A percentile compares a stretch with the other conserved stretches of the same genome.
These are phyloP conservation scores for Parastagonospora nodorum DNA, from an alignment of 2,329 filamentous ascomycete species.

Conservation along the genomic window DNA sequence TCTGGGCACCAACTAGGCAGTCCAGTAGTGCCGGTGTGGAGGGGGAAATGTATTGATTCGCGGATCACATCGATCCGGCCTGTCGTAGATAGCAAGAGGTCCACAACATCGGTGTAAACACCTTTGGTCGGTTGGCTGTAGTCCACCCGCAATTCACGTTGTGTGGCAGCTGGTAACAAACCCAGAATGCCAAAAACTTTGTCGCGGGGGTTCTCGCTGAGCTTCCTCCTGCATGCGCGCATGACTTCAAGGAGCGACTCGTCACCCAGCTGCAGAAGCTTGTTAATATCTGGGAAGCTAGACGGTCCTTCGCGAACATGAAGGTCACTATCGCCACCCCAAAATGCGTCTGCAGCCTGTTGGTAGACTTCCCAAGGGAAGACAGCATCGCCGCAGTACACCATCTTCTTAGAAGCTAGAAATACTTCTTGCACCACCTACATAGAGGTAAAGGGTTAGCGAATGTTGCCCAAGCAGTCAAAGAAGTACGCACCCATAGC, in stretches of 20 bases:
- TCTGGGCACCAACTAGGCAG: constrained; percentile 47
- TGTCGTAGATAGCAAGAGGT: constrained; percentile 31
- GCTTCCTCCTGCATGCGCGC: constrained; percentile 28
- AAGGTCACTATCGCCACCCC: constrained; percentile 15
- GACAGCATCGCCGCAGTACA: constrained; percentile 46
- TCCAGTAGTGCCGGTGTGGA: constrained; percentile 22
- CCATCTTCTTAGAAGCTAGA: constrained; percentile 38
- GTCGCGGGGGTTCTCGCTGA: constrained; percentile 40
- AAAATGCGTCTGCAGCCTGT: constrained; percentile 22
- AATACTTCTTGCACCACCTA: constrained; percentile 53
- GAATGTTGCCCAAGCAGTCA: not conserved
- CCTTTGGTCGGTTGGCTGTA: constrained; percentile 40
- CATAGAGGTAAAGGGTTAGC: not conserved
- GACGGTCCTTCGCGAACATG: constrained; percentile 20
- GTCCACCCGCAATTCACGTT: constrained; percentile 34
- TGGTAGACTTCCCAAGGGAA: constrained; percentile 43
- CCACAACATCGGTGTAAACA: constrained; percentile 44
- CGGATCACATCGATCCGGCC: constrained; percentile 43
- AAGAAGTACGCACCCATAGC: constrained; percentile 33
- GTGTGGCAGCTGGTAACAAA: constrained; percentile 31
- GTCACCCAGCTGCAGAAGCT: constrained; percentile 12
- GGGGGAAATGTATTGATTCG: constrained; percentile 42
- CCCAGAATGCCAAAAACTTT: constrained; percentile 47
- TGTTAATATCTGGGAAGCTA: constrained; percentile 14
- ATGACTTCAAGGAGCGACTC: constrained; percentile 30